A percentile compares a stretch with the other conserved stretches of the same genome.
These are phyloP conservation scores for Trifolium repens DNA, from an alignment of 306 rosid genomes.

Conservation along the genomic window DNA sequence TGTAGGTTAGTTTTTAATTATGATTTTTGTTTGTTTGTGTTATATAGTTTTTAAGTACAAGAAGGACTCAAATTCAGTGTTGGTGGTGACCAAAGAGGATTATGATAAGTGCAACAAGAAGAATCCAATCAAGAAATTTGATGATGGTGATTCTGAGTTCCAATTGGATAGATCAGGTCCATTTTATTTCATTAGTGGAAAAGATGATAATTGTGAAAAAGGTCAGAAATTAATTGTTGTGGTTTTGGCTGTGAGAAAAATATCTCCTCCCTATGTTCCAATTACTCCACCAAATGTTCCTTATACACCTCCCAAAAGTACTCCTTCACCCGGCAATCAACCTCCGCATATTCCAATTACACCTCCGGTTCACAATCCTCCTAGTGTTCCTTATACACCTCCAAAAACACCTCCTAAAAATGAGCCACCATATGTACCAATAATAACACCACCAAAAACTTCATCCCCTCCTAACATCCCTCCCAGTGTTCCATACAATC, in stretches of 20 bases:
- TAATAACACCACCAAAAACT: not conserved
- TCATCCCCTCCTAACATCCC: not conserved
- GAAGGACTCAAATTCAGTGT: constrained; percentile 70
- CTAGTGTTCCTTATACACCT: not conserved
- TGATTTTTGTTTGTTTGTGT: not conserved
- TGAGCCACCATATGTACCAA: not conserved
- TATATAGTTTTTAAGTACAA: constrained; percentile 75
- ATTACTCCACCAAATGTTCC: constrained; percentile 25
- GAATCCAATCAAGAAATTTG: constrained; percentile 63
- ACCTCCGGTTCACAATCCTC: constrained; percentile 10
- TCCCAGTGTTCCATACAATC: constrained; percentile 21
- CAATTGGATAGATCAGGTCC: constrained; percentile 69
- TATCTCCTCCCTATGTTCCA: constrained; percentile 20
- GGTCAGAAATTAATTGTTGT: constrained; percentile 71
- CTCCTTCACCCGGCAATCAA: not conserved
- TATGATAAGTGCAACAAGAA: constrained; percentile 66
- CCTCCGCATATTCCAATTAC: constrained; percentile 8
- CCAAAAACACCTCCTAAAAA: not conserved
- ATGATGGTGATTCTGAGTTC: constrained; percentile 69
- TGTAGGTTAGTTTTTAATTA: not conserved
- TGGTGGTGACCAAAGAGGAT: constrained; percentile 71
- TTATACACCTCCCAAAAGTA: not conserved
- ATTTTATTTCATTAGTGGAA: constrained; percentile 72
- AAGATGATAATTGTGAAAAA: constrained; percentile 58
- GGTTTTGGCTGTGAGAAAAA: constrained; percentile 58